A percentile compares a stretch with the other conserved stretches of the same genome.
Conservation (phyloP, 2,329 filamentous ascomycete genomes). For the Pseudocercospora eumusae region DNA sequence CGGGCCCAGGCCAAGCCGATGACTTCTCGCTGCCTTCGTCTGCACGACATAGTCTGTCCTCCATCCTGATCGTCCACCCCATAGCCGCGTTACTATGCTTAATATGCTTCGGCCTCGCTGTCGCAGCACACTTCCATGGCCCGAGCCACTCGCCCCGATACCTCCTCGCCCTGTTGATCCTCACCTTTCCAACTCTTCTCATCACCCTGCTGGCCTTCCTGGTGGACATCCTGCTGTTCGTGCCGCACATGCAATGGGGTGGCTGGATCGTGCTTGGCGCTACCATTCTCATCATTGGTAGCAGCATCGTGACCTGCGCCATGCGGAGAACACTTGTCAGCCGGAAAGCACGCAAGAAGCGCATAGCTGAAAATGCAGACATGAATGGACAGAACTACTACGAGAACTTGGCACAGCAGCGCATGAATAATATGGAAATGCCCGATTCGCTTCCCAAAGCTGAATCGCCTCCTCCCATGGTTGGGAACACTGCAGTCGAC, state of each 20-base stretch:
- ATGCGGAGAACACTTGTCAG: slow-evolving; percentile 92
- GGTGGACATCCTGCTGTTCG: slow-evolving; percentile 90
- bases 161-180: slow-evolving; percentile 79
- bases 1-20: slow-evolving; percentile 37
- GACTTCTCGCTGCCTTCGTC: slow-evolving; percentile 67
- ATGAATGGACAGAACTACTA: slow-evolving; percentile 97
- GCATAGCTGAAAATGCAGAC: slow-evolving; percentile 90
- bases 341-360: slow-evolving; percentile 87
- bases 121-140: slow-evolving; percentile 79
- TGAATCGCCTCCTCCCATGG: slow-evolving; percentile 57
- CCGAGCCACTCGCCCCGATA: slow-evolving; percentile 89
- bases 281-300: slow-evolving; percentile 78
- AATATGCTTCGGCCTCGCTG: slow-evolving; percentile 77
- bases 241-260: slow-evolving; percentile 91
- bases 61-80: slow-evolving; percentile 89
- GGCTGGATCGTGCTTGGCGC: slow-evolving; percentile 90
- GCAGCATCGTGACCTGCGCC: slow-evolving; percentile 83
- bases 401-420: slow-evolving; percentile 49
- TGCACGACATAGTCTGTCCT: slow-evolving; percentile 70
- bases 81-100: slow-evolving; percentile 84
- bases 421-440: slow-evolving; percentile 35
- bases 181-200: slow-evolving; percentile 81
- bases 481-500: slow-evolving; percentile 58
- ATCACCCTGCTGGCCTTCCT: slow-evolving; percentile 84
- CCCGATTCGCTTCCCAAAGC: slow-evolving; percentile 47